These are phyloP conservation scores for Sarocladium brachiariae DNA, from an alignment of 2,329 filamentous ascomycete species.

Conservation along the genomic window DNA sequence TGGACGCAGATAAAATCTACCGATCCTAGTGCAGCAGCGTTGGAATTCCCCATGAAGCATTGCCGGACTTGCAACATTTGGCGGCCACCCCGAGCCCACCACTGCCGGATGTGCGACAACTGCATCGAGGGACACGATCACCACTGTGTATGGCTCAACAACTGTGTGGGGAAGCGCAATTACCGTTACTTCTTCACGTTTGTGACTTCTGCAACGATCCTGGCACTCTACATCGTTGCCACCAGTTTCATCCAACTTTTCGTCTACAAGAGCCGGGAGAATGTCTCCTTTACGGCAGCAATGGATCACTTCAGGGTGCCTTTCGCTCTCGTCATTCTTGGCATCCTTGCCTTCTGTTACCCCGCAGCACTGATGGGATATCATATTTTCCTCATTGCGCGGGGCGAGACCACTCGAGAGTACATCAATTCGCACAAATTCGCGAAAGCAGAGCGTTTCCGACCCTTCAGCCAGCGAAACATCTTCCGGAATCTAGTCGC, in stretches of 20 bases:
- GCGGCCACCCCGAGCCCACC: conserved; percentile 90
- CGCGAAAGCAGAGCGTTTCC: conserved; percentile 80
- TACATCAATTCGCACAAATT: conserved; percentile 97
- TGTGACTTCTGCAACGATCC: conserved; percentile 69
- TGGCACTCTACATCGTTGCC: conserved; percentile 69
- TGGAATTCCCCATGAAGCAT: conserved; percentile 98
- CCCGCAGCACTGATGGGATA: conserved; percentile 79
- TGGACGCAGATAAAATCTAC: conserved; percentile 88
- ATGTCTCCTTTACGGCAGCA: conserved; percentile 60
- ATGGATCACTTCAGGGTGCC: conserved; percentile 68
- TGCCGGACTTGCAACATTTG: conserved; percentile 97
- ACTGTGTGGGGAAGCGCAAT: conserved; percentile 93
- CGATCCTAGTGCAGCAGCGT: conserved; percentile 68
- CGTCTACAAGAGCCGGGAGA: conserved; percentile 58
- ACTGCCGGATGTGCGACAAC: conserved; percentile 94
- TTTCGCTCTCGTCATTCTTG: conserved; percentile 85
- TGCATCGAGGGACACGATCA: conserved; percentile 97
- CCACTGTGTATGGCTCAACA: conserved; percentile 98
- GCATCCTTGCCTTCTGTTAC: conserved; percentile 67
- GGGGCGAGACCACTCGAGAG: conserved; percentile 92
- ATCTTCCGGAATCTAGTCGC: conserved; percentile 71
- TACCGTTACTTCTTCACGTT: conserved; percentile 98
- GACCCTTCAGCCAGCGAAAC: conserved; percentile 77
- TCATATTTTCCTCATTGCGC: conserved; percentile 82
- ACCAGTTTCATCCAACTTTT: conserved; percentile 76